Evolutionary conservation across 108 stramenopile genomes (phyloP).

Genomic region (Parietichytrium sp.): DNA sequence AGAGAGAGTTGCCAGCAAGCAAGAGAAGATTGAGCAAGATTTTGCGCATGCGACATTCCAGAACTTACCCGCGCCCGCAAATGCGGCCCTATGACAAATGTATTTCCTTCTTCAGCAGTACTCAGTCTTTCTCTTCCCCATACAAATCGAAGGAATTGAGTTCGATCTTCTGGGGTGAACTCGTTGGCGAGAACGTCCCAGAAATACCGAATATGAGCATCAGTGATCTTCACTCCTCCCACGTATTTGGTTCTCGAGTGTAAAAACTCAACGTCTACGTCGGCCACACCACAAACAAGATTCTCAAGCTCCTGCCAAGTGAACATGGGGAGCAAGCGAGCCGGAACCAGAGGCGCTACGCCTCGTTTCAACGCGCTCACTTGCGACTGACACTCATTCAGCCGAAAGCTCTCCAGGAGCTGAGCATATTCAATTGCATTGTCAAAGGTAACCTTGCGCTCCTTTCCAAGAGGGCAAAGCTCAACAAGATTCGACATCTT

Average conservation of each 20-base stretch:
- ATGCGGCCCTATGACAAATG: conserved; percentile 5
- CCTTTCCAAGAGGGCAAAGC: conserved; percentile 23
- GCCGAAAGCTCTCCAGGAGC: conserved; percentile 1
- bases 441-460: conserved; percentile 1
- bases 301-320: conserved; percentile 20
- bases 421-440: conserved; percentile 6
- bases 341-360: neutral
- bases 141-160: conserved; percentile 34
- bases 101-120: neutral
- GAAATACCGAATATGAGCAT: neutral
- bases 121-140: conserved; percentile 24
- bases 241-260: conserved; percentile 32
- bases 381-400: neutral
- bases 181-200: conserved; percentile 34
- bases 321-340: conserved; percentile 6
- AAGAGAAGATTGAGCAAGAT: too few relatives aligned
- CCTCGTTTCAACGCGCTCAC: neutral
- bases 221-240: neutral
- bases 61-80: neutral
- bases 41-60: too few relatives aligned
- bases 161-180: conserved; percentile 13
- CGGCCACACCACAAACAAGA: conserved; percentile 14
- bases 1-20: too few relatives aligned
- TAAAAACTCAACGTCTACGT: conserved; percentile 32
- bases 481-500: neutral